Percentiles rank a stretch among this genome's conserved stretches.
These are phyloP conservation scores for Prunus yedoensis DNA, from an alignment of 331 rosid species.

Conservation along the genomic window DNA sequence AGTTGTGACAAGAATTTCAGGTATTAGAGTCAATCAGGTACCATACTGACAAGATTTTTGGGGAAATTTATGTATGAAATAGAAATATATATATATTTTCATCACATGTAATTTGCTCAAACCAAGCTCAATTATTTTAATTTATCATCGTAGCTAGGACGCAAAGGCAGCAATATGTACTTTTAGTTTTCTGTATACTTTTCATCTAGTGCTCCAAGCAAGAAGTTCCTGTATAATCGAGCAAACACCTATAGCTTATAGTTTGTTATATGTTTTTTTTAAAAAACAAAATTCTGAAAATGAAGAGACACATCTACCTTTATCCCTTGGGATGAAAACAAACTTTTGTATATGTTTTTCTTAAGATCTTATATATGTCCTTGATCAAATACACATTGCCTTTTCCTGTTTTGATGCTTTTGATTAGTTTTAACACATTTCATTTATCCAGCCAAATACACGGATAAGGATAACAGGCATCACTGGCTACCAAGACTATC, in stretches of 20 bases:
- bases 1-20: not conserved
- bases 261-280: too few relatives aligned
- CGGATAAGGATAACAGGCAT: conserved; percentile 81
- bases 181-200: not conserved
- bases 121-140: not conserved
- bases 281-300: too few relatives aligned
- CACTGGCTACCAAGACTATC: conserved; percentile 85
- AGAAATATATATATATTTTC: not conserved
- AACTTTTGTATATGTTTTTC: not conserved
- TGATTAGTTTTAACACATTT: conserved; percentile 28
- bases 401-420: conserved; percentile 20
- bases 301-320: too few relatives aligned
- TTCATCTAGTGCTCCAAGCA: not conserved
- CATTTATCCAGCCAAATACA: conserved; percentile 73
- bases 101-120: not conserved
- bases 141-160: not conserved
- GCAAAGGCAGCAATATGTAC: not conserved
- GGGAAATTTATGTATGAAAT: not conserved
- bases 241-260: too few relatives aligned
- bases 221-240: too few relatives aligned
- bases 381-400: not conserved
- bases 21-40: not conserved
- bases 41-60: not conserved
- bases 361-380: not conserved
- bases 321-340: too few relatives aligned